phyloP scores from a whole-genome alignment of 2,329 filamentous ascomycete species.

The Pseudogymnoascus sp. region DNA sequence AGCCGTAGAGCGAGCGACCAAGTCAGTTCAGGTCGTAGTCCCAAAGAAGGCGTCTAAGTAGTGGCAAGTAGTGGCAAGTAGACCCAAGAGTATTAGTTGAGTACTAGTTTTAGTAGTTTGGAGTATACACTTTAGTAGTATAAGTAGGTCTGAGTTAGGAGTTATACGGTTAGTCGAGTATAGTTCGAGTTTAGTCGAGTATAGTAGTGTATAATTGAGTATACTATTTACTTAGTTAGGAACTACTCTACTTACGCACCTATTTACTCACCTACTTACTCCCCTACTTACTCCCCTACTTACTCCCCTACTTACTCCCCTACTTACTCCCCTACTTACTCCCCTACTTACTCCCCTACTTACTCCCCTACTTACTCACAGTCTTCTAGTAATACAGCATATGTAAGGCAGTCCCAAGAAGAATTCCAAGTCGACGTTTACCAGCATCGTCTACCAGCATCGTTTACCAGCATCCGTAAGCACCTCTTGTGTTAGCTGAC shows the following conservation, averaged over 20 bases:
- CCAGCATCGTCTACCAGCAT: background rate
- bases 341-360: background rate
- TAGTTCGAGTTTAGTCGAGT: background rate
- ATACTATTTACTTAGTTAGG: no score
- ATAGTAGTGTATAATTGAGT: background rate
- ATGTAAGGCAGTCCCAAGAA: background rate
- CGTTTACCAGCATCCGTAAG: background rate
- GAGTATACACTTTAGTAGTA: background rate
- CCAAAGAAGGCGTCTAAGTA: background rate
- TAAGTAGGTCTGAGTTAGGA: background rate
- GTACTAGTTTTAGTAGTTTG: no score
- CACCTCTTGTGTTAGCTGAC: background rate
- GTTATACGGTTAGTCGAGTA: background rate
- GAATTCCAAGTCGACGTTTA: background rate
- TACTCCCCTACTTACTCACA: background rate
- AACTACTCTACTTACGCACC: no score
- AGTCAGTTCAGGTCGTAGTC: background rate
- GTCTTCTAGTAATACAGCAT: background rate
- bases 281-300: no score
- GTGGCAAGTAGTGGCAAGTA: constrained; percentile 5
- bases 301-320: no score
- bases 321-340: background rate
- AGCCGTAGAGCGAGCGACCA: constrained; percentile 4
- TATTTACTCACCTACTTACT: no score
- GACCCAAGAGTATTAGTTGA: background rate